phyloP scores from a whole-genome alignment of 352 stramenopile species.

The Phytophthora citricola region DNA sequence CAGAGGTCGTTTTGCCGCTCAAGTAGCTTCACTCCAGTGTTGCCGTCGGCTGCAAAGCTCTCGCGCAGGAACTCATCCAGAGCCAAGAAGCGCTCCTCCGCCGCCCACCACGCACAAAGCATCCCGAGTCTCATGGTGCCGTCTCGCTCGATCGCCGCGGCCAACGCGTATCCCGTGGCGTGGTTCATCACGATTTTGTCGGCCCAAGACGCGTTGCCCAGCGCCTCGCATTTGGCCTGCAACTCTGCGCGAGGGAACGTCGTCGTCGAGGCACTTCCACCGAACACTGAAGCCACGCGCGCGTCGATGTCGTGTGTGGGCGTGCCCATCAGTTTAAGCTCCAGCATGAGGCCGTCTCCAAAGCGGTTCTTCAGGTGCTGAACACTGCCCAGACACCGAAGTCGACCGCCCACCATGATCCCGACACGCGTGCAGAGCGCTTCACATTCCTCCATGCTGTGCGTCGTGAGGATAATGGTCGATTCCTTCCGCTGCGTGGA shows the following conservation, averaged over 20 bases:
- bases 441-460: slow-evolving; percentile 98
- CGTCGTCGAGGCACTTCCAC: slow-evolving; percentile 27
- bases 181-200: slow-evolving; percentile 59
- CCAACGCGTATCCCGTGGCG: slow-evolving; percentile 70
- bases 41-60: slow-evolving; percentile 43
- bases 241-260: slow-evolving; percentile 47
- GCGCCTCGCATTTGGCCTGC: slow-evolving; percentile 45
- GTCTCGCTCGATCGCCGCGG: slow-evolving; percentile 60
- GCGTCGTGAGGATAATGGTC: slow-evolving; percentile 94
- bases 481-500: slow-evolving; percentile 71
- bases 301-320: slow-evolving; percentile 39
- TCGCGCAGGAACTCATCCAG: slow-evolving; percentile 50
- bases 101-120: slow-evolving; percentile 70
- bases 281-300: slow-evolving; percentile 44
- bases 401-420: slow-evolving; percentile 90
- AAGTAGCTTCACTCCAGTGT: slow-evolving; percentile 50
- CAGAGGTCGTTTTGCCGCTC: slow-evolving; percentile 79
- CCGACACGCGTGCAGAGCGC: slow-evolving; percentile 94
- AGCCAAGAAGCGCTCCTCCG: slow-evolving; percentile 60
- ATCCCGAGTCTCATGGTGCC: slow-evolving; percentile 44
- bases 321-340: slow-evolving; percentile 66
- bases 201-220: slow-evolving; percentile 54
- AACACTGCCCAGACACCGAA: slow-evolving; percentile 84
- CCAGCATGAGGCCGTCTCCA: slow-evolving; percentile 94
- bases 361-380: slow-evolving; percentile 97